Evolutionary conservation across 768 basidiomycete genomes (phyloP).

Genomic region (Phlegmacium glaucopus): DNA sequence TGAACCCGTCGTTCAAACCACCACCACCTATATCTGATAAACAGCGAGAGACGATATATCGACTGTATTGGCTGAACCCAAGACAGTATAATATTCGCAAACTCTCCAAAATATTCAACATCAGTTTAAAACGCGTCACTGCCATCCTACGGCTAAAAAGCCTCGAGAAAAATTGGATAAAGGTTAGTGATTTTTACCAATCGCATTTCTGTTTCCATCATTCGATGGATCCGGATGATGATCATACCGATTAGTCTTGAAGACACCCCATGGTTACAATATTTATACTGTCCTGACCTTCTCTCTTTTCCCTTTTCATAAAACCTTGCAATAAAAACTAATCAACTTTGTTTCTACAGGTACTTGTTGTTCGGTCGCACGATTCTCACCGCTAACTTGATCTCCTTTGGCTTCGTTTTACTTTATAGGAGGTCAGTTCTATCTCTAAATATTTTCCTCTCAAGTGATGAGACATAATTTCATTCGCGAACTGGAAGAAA

Average conservation of each 20-base stretch:
- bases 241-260: slow-evolving; percentile 90
- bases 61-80: slow-evolving; percentile 58
- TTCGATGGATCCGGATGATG: slow-evolving; percentile 17
- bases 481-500: slow-evolving; percentile 72
- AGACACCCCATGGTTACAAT: slow-evolving; percentile 77
- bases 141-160: slow-evolving; percentile 83
- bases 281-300: slow-evolving; percentile 21
- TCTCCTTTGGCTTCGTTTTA: slow-evolving; percentile 1
- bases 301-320: slow-evolving; percentile 8
- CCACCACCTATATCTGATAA: slow-evolving; percentile 70
- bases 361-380: slow-evolving; percentile 7
- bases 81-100: slow-evolving; percentile 49
- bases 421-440: slow-evolving; percentile 37
- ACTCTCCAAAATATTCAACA: slow-evolving; percentile 57
- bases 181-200: slow-evolving; percentile 47
- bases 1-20: slow-evolving; percentile 82
- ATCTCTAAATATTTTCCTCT: slow-evolving; percentile 1
- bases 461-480: slow-evolving; percentile 53
- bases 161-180: slow-evolving; percentile 64
- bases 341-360: slow-evolving; percentile 14
- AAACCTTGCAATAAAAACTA: slow-evolving; percentile 10
- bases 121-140: slow-evolving; percentile 77
- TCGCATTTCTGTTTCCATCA: slow-evolving; percentile 12
- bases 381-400: neutral
- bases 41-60: slow-evolving; percentile 55